A percentile compares a stretch with the other conserved stretches of the same genome.
These are phyloP conservation scores for Torrubiellomyces zombiae DNA, from an alignment of 2,329 filamentous ascomycete species.

Conservation along the genomic window DNA sequence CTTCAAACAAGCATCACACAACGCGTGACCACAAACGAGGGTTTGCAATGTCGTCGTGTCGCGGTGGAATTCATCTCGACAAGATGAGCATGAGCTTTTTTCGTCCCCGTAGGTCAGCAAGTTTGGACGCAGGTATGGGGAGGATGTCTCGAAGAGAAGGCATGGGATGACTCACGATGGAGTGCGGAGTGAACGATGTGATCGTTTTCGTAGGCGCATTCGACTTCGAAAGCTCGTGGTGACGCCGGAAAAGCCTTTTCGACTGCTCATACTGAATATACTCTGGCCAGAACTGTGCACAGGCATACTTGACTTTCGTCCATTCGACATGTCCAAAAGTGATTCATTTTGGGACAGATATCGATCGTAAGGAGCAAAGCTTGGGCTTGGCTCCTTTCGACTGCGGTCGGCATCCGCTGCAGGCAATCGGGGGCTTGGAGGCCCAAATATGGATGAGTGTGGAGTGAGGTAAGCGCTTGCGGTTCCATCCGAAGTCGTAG, in stretches of 20 bases:
- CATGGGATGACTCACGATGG: slow-evolving; percentile 13
- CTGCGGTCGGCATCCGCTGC: slow-evolving; percentile 4
- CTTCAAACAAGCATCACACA: slow-evolving; percentile 37
- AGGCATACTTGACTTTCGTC: slow-evolving; percentile 12
- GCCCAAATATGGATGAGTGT: slow-evolving; percentile 22
- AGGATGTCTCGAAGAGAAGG: background rate
- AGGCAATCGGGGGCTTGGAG: slow-evolving; percentile 6
- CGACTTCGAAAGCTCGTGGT: slow-evolving; percentile 26
- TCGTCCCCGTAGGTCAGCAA: too few species aligned
- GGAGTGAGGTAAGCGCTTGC: slow-evolving; percentile 24
- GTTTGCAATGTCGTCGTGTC: slow-evolving; percentile 30
- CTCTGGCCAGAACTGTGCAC: slow-evolving; percentile 19
- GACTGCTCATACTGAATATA: slow-evolving; percentile 27
- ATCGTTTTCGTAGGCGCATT: slow-evolving; percentile 25
- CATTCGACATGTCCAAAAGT: slow-evolving; percentile 24
- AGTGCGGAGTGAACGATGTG: slow-evolving; percentile 14
- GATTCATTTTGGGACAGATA: slow-evolving; percentile 29
- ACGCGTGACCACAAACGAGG: slow-evolving; percentile 40
- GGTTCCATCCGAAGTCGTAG: slow-evolving; percentile 25
- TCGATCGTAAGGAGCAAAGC: slow-evolving; percentile 34
- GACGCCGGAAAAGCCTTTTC: slow-evolving; percentile 27
- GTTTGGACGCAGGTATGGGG: too few species aligned
- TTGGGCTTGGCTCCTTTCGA: too few species aligned
- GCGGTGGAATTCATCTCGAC: too few species aligned
- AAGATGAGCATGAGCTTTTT: too few species aligned